Conservation (phyloP, 2,329 filamentous ascomycete species). For the Fusarium sp. region DNA sequence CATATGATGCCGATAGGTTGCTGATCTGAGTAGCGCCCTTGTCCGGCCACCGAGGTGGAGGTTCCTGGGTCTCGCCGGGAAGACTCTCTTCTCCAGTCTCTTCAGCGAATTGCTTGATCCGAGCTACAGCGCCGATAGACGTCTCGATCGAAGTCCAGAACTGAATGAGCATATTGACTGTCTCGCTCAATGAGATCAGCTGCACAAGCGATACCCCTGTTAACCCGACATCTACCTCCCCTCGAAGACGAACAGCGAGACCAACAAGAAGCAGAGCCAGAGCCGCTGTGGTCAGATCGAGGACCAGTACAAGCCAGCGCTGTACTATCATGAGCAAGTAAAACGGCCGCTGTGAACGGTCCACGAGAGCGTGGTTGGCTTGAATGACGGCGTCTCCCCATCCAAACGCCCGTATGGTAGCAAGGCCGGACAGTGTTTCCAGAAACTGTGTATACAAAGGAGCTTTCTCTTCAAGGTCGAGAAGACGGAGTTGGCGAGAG, state of each 20-base stretch:
- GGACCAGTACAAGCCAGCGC: conserved; percentile 66
- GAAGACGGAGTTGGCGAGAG: conserved; percentile 57
- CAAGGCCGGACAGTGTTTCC: conserved; percentile 62
- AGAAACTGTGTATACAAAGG: conserved; percentile 58
- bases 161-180: conserved; percentile 54
- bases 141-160: conserved; percentile 57
- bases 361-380: conserved; percentile 62
- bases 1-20: conserved; percentile 50
- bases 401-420: conserved; percentile 67
- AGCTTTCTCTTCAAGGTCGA: conserved; percentile 59
- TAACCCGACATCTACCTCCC: conserved; percentile 49
- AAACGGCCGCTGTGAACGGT: conserved; percentile 67
- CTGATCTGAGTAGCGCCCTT: conserved; percentile 48
- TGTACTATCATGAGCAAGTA: conserved; percentile 70
- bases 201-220: conserved; percentile 53
- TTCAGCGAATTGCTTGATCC: conserved; percentile 53
- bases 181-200: conserved; percentile 52
- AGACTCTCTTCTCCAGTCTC: conserved; percentile 49
- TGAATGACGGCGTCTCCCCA: conserved; percentile 58
- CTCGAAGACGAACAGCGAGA: conserved; percentile 57
- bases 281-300: conserved; percentile 63
- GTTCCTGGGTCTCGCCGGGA: conserved; percentile 32
- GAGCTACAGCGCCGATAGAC: conserved; percentile 53
- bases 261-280: conserved; percentile 62
- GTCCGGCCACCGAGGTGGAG: conserved; percentile 50